Evolutionary conservation across 2,329 filamentous ascomycete species (phyloP).

Genomic region (Trichoderma citrinoviride): DNA sequence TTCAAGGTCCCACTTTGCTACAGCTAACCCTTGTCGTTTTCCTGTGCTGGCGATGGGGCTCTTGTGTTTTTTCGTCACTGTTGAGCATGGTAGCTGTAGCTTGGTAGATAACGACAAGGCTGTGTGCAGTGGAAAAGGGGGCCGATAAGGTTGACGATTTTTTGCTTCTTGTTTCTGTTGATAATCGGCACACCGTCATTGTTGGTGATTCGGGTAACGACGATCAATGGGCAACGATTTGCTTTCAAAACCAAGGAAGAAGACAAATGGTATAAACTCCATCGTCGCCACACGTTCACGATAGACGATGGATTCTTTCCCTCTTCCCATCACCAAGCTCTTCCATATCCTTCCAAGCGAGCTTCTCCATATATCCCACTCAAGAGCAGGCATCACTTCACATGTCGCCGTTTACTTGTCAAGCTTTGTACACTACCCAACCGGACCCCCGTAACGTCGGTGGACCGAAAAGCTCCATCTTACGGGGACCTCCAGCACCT

Average conservation of each 20-base stretch:
- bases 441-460: neutral
- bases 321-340: neutral
- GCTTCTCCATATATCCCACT: neutral
- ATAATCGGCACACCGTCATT: neutral
- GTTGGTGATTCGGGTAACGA: too few relatives aligned
- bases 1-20: neutral
- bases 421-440: neutral
- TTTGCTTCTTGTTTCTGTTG: neutral
- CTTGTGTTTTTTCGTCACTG: neutral
- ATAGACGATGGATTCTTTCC: neutral
- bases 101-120: neutral
- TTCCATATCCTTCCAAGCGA: neutral
- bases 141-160: neutral
- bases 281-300: neutral
- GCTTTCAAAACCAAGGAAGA: fast-evolving
- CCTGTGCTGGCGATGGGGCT: neutral
- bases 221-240: neutral
- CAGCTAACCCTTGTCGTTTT: neutral
- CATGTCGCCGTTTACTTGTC: neutral
- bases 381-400: neutral
- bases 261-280: neutral
- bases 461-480: neutral
- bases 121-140: neutral
- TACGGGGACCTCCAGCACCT: too few relatives aligned
- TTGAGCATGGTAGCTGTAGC: neutral